Evolutionary conservation across 257 asterid species (phyloP).

Genomic region (Catharanthus roseus): DNA sequence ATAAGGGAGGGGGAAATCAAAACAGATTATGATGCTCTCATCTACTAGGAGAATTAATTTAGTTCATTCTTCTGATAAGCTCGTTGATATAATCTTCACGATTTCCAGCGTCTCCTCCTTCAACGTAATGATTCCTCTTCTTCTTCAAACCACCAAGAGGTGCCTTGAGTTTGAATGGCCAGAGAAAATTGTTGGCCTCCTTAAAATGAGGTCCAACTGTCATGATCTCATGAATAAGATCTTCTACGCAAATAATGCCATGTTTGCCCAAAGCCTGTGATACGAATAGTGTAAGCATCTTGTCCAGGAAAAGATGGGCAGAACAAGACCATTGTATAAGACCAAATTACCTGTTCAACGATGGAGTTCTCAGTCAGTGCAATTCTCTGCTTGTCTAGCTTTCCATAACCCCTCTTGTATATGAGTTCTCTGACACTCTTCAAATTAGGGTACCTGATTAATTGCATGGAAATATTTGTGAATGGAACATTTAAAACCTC

Average conservation of each 20-base stretch:
- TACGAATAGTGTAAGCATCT: background rate
- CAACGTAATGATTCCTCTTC: constrained; percentile 63
- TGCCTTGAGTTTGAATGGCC: constrained; percentile 66
- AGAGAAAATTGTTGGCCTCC: constrained; percentile 61
- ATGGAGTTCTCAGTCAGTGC: constrained; percentile 65
- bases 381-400: constrained; percentile 64
- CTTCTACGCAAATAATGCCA: constrained; percentile 48
- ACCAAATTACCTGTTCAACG: constrained; percentile 48
- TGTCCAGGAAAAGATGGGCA: background rate
- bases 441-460: constrained; percentile 67
- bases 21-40: background rate
- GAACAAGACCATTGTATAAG: background rate
- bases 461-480: background rate
- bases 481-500: background rate
- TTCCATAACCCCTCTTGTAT: constrained; percentile 72
- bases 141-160: constrained; percentile 63
- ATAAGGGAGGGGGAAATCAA: background rate
- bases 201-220: constrained; percentile 59
- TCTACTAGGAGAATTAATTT: constrained; percentile 14
- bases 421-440: constrained; percentile 63
- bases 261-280: constrained; percentile 45
- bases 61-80: constrained; percentile 58
- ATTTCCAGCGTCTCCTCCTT: constrained; percentile 67
- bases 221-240: constrained; percentile 54
- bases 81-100: constrained; percentile 56